Percentiles rank a stretch among this genome's conserved stretches.
Evolutionary conservation across 345 rosid genomes (phyloP).

Genomic region (Syzygium aromaticum): DNA sequence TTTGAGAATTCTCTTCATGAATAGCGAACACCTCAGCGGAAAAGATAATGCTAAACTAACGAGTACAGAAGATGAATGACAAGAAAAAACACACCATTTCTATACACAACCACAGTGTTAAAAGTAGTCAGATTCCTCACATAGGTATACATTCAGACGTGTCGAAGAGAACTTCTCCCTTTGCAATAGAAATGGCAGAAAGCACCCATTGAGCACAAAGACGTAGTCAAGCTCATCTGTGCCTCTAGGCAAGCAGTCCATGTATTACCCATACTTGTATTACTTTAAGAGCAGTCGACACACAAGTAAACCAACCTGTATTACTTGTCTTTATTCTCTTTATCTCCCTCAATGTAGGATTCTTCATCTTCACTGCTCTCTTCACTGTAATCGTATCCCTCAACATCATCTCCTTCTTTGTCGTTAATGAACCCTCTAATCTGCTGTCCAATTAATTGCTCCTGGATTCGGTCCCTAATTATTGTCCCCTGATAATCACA

Average conservation of each 20-base stretch:
- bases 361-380: conserved; percentile 22
- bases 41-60: not conserved
- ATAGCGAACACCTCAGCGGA: not conserved
- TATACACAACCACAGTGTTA: not conserved
- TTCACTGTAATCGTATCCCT: conserved; percentile 31
- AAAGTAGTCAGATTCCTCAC: not conserved
- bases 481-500: conserved; percentile 54
- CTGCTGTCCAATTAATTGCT: conserved; percentile 50
- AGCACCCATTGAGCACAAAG: not conserved
- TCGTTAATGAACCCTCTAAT: conserved; percentile 11
- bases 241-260: not conserved
- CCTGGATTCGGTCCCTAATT: conserved; percentile 78
- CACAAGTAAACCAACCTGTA: not conserved
- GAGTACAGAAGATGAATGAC: not conserved
- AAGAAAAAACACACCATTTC: not conserved
- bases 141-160: not conserved
- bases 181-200: not conserved
- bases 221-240: not conserved
- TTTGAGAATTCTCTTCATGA: not conserved
- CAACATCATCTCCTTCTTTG: conserved; percentile 22
- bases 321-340: not conserved
- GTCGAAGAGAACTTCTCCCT: not conserved
- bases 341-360: not conserved
- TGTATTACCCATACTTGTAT: not conserved
- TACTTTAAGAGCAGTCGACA: not conserved